phyloP scores from a whole-genome alignment of 768 basidiomycete genomes.

The Suillus alpinus region DNA sequence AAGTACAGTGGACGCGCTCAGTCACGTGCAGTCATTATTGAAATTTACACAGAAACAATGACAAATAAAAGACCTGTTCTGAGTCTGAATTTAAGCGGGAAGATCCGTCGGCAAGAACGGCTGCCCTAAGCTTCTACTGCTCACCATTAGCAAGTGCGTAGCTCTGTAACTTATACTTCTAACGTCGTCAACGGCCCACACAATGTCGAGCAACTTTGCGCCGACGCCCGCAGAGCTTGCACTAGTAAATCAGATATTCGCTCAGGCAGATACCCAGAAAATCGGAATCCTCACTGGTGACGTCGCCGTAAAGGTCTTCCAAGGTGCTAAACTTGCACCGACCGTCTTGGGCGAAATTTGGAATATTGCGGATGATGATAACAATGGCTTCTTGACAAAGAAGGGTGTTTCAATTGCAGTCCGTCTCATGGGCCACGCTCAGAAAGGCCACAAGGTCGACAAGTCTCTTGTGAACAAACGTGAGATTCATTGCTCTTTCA shows the following conservation, averaged over 20 bases:
- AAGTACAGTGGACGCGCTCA: constrained; percentile 23
- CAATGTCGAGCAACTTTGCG: constrained; percentile 43
- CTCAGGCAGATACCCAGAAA: constrained; percentile 71
- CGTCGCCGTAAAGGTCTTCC: constrained; percentile 83
- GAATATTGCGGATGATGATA: constrained; percentile 88
- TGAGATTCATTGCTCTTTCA: constrained; percentile 37
- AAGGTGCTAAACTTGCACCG: constrained; percentile 77
- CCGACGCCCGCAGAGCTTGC: constrained; percentile 49
- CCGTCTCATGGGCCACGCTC: constrained; percentile 91
- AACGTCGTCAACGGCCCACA: constrained; percentile 6
- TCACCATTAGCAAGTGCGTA: constrained; percentile 11
- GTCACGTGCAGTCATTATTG: constrained; percentile 24
- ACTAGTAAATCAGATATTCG: constrained; percentile 72
- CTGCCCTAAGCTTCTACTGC: background rate
- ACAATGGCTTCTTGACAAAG: constrained; percentile 87
- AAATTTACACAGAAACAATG: constrained; percentile 4
- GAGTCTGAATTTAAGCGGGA: constrained; percentile 1
- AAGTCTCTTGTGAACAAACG: constrained; percentile 66
- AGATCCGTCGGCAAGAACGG: constrained; percentile 4
- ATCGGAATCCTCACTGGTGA: constrained; percentile 87
- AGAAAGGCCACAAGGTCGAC: constrained; percentile 73
- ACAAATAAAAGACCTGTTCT: constrained; percentile 2
- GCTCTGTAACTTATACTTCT: constrained; percentile 26
- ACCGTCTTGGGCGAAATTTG: constrained; percentile 88
- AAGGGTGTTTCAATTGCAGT: constrained; percentile 86